Conservation (phyloP, 2,329 filamentous ascomycete genomes). For the Fusarium nematophilum region DNA sequence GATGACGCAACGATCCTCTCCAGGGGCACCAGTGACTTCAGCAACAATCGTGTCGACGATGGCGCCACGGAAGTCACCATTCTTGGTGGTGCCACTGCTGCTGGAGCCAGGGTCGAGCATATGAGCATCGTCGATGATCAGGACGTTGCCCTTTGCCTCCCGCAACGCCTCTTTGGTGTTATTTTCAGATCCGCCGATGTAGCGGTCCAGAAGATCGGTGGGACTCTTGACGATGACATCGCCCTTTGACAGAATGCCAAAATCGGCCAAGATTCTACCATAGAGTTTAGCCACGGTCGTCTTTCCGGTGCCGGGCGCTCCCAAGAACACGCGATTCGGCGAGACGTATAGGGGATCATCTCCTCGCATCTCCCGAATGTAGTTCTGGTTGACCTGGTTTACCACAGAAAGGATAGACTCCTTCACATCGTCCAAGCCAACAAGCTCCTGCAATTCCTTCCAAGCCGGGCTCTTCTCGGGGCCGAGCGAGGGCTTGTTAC, state of each 20-base stretch:
- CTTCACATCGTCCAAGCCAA: constrained; percentile 71
- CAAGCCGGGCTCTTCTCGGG: constrained; percentile 66
- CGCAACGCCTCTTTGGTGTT: constrained; percentile 77
- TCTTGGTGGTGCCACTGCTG: constrained; percentile 46
- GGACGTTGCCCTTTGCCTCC: constrained; percentile 74
- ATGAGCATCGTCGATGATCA: constrained; percentile 84
- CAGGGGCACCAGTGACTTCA: constrained; percentile 75
- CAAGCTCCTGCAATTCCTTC: constrained; percentile 67
- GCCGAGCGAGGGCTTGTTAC: constrained; percentile 68
- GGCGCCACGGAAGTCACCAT: constrained; percentile 65
- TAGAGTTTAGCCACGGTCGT: constrained; percentile 79
- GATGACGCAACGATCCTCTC: constrained; percentile 79
- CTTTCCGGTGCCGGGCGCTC: constrained; percentile 78
- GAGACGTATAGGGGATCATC: constrained; percentile 66
- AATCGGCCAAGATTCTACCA: constrained; percentile 72
- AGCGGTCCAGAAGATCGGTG: constrained; percentile 74
- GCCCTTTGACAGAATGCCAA: constrained; percentile 65
- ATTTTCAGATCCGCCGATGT: constrained; percentile 73
- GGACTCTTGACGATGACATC: constrained; percentile 77
- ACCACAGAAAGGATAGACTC: constrained; percentile 58
- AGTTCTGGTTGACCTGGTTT: constrained; percentile 68
- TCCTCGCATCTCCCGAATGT: constrained; percentile 71
- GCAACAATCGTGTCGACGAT: constrained; percentile 82
- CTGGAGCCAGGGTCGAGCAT: constrained; percentile 63
- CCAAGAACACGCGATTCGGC: constrained; percentile 77